Percentiles rank a stretch among this genome's conserved stretches.
Evolutionary conservation across 352 stramenopile genomes (phyloP).

Genomic region (Globisporangium polare): DNA sequence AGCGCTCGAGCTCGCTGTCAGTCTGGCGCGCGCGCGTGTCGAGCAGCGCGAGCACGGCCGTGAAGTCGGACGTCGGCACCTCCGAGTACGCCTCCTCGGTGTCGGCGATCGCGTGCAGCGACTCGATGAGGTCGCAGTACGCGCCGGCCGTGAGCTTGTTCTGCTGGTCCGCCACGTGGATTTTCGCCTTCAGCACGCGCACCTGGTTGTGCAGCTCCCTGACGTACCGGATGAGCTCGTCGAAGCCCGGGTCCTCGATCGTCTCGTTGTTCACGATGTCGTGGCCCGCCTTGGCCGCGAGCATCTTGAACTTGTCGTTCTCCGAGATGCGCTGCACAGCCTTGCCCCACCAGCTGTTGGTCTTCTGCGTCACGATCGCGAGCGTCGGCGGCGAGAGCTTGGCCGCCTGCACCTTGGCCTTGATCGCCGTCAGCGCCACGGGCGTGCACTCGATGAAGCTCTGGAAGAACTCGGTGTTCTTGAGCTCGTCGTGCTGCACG

Average conservation of each 20-base stretch:
- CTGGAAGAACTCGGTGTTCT: conserved; percentile 60
- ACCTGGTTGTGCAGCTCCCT: conserved; percentile 56
- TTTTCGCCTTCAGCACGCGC: conserved; percentile 59
- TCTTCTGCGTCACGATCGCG: conserved; percentile 51
- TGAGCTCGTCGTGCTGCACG: conserved; percentile 69
- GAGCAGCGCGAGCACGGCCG: conserved; percentile 52
- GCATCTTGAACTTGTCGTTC: conserved; percentile 67
- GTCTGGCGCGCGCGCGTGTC: conserved; percentile 76
- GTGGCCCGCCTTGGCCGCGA: conserved; percentile 46
- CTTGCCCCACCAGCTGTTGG: conserved; percentile 81
- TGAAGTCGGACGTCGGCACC: conserved; percentile 62
- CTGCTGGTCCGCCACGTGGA: conserved; percentile 51
- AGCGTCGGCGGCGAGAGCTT: conserved; percentile 26
- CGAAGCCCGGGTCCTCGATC: conserved; percentile 71
- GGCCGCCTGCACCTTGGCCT: conserved; percentile 31
- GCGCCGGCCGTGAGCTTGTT: conserved; percentile 69
- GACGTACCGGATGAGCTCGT: conserved; percentile 62
- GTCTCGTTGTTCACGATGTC: conserved; percentile 37
- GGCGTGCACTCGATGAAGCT: conserved; percentile 73
- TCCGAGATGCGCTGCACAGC: conserved; percentile 78
- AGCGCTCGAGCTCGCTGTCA: conserved; percentile 65
- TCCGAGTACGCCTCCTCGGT: conserved; percentile 63
- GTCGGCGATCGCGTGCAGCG: conserved; percentile 58
- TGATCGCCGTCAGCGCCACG: conserved; percentile 72
- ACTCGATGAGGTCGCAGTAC: conserved; percentile 84